A percentile compares a stretch with the other conserved stretches of the same genome.
Conservation (phyloP, 2,329 filamentous ascomycete species). For the Gremmenia infestans region DNA sequence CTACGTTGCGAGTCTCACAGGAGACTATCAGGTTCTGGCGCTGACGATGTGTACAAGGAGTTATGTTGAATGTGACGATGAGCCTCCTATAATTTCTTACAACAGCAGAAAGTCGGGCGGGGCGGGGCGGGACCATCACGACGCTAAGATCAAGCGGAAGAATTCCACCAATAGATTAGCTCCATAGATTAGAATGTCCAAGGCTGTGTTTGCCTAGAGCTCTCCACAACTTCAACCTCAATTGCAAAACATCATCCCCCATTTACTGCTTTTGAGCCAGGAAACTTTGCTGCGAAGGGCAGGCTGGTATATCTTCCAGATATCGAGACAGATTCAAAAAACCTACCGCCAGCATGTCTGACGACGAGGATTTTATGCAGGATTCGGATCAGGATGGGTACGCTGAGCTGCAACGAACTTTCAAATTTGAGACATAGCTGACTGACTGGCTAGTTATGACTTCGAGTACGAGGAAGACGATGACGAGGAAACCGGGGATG, state of each 20-base stretch:
- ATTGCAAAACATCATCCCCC: neutral
- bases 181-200: neutral
- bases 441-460: slow-evolving; percentile 60
- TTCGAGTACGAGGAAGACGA: slow-evolving; percentile 95
- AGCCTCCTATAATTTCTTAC: neutral
- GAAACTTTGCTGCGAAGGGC: neutral
- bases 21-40: too few relatives aligned
- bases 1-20: too few relatives aligned
- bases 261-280: neutral
- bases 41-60: too few relatives aligned
- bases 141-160: neutral
- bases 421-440: slow-evolving; percentile 12
- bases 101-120: neutral
- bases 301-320: too few relatives aligned
- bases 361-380: slow-evolving; percentile 84
- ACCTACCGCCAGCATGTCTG: slow-evolving; percentile 39
- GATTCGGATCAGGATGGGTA: slow-evolving; percentile 85
- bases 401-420: slow-evolving; percentile 21
- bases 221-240: slow-evolving; percentile 1
- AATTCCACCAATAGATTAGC: slow-evolving; percentile 5
- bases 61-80: too few relatives aligned
- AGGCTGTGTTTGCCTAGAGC: slow-evolving; percentile 7
- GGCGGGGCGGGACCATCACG: neutral
- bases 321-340: neutral
- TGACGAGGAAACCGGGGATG: slow-evolving; percentile 79